phyloP scores from a whole-genome alignment of 176 grass and related monocot genomes.

The Secale cereale region DNA sequence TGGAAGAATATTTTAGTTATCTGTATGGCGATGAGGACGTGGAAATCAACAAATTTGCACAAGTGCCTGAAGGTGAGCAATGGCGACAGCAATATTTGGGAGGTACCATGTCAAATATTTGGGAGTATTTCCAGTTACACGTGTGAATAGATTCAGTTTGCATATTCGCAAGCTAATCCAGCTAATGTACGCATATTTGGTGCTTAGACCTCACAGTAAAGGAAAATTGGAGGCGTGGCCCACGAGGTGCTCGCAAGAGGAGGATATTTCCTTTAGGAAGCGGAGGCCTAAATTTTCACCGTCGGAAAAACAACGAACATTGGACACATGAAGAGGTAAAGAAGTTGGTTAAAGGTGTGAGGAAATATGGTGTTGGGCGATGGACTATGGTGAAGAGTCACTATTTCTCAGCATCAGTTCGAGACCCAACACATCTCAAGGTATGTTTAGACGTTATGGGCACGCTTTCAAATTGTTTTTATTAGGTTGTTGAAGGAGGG shows the following conservation, averaged over 20 bases:
- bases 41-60: background rate
- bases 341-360: background rate
- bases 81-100: background rate
- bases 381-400: background rate
- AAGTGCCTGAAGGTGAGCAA: background rate
- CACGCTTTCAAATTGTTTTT: background rate
- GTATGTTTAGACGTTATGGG: background rate
- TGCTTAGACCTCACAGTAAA: background rate
- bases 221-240: background rate
- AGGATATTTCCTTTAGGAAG: background rate
- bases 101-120: background rate
- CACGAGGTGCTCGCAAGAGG: background rate
- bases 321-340: conserved; percentile 16
- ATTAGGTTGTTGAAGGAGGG: background rate
- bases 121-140: background rate
- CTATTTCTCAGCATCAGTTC: conserved; percentile 7
- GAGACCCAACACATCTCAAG: conserved; percentile 18
- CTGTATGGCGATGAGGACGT: background rate
- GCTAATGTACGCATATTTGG: background rate
- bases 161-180: background rate
- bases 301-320: conserved; percentile 9
- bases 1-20: background rate
- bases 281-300: background rate
- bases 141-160: background rate
- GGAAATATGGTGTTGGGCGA: background rate